These are phyloP conservation scores for Boehmeria nivea DNA, from an alignment of 306 rosid species.

Conservation along the genomic window DNA sequence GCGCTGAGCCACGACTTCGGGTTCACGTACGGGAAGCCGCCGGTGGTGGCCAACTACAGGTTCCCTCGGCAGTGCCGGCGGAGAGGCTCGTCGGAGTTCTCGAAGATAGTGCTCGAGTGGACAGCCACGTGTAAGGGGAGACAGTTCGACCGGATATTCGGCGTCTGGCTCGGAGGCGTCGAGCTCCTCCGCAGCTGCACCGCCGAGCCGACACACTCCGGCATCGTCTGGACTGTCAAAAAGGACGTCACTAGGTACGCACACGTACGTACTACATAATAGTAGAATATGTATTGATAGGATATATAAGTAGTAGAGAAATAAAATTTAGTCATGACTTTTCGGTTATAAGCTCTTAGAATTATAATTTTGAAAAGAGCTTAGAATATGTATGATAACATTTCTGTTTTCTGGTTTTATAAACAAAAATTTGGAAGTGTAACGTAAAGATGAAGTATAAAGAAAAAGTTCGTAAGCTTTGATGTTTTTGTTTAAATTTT, in stretches of 20 bases:
- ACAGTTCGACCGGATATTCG: slow-evolving; percentile 78
- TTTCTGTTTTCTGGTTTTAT: no score
- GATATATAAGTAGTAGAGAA: no score
- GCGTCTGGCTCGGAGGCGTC: slow-evolving; percentile 78
- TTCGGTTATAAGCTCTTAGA: no score
- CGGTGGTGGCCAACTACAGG: slow-evolving; percentile 47
- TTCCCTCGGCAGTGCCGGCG: slow-evolving; percentile 54
- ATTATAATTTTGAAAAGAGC: no score
- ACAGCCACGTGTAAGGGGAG: slow-evolving; percentile 61
- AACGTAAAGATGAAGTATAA: no score
- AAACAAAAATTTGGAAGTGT: no score
- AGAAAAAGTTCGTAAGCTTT: no score
- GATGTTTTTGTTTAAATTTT: no score
- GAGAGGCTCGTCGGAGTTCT: slow-evolving; percentile 15
- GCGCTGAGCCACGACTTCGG: slow-evolving; percentile 64
- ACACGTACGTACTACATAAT: no score
- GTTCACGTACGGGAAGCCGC: slow-evolving; percentile 56
- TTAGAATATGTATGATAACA: no score
- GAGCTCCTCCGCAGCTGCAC: slow-evolving; percentile 81
- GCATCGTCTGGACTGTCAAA: slow-evolving; percentile 63
- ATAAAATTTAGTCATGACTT: no score
- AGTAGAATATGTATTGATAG: no score
- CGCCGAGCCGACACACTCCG: slow-evolving; percentile 60
- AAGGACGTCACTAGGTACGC: slow-evolving; percentile 84
- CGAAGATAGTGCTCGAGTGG: slow-evolving; percentile 68